Conservation (phyloP, 2,329 filamentous ascomycete genomes). For the Chrysoporthe puriensis region DNA sequence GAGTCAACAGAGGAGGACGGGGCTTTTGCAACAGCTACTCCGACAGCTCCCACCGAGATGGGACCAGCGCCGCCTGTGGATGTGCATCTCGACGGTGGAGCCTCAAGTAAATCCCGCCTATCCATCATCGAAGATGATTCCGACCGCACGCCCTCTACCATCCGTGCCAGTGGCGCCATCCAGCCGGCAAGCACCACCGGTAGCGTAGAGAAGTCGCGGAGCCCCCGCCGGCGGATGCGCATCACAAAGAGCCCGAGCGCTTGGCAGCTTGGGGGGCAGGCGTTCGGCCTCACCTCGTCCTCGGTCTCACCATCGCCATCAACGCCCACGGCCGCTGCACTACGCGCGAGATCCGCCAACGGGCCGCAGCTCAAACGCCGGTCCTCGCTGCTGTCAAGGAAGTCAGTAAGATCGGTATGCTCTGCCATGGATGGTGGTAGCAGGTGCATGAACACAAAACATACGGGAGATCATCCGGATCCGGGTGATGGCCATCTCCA, state of each 20-base stretch:
- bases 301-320: slow-evolving; percentile 5
- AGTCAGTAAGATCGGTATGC: slow-evolving; percentile 23
- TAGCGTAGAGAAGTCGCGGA: slow-evolving; percentile 1
- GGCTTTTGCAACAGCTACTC: not conserved
- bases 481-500: not conserved
- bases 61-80: not conserved
- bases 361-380: slow-evolving; percentile 32
- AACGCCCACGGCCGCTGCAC: slow-evolving; percentile 19
- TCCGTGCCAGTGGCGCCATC: not conserved
- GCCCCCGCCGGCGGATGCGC: slow-evolving; percentile 19
- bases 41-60: not conserved
- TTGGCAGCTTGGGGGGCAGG: slow-evolving; percentile 23
- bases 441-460: slow-evolving; percentile 14
- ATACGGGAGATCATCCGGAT: slow-evolving; percentile 1
- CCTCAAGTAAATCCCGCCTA: not conserved
- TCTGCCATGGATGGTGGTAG: slow-evolving; percentile 16
- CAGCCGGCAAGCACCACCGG: not conserved
- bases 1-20: slow-evolving; percentile 30
- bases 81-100: not conserved
- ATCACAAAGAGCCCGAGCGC: slow-evolving; percentile 25
- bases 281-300: slow-evolving; percentile 3
- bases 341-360: slow-evolving; percentile 33
- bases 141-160: slow-evolving; percentile 15
- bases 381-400: slow-evolving; percentile 28
- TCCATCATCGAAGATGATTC: slow-evolving; percentile 26